Evolutionary conservation across 2,329 filamentous ascomycete genomes (phyloP), one percentile per base, ranked within the genome.

Genomic region (Penicillium brasilianum): DNA sequence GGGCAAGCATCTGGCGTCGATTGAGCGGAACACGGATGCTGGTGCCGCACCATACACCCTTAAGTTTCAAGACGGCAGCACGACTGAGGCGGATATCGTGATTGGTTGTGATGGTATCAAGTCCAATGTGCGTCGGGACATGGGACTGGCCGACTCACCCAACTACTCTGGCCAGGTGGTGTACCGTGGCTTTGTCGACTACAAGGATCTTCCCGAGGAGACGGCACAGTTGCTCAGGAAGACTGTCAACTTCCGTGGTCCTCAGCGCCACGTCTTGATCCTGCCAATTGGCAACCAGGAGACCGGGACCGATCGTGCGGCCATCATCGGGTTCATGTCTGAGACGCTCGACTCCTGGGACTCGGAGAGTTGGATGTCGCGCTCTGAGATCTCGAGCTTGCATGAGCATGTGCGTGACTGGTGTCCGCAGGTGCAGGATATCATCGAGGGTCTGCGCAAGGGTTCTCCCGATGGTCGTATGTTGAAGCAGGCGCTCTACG

Each of bases 101-200:
- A 75, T 83, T 54, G 81, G 81, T 3, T 80, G 78, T 57, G 82
- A 84, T 64, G 82, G 82, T 2, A 80, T 84, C 64, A 82, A 82
- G 69, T 83, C 81, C 5, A 75, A 76, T 34, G 78, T 82, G 4
- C 75, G 84, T 16, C 57, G 39, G 18, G 60, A 66, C 32, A 68
- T 75, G 52, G 70, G 71, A 5, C 60, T 74, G 34, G 66, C 44
- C 32, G 73, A 75, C 46, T 55, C 64, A 4, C 73, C 73, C 1
- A 73, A 69, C 32, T 77, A 76, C 61, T 74, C 72, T 0, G 75
- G 75, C 14, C 75, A 77, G 64, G 72, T 76, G 48, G 75, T 76
- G 1, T 77, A 77, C 55, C 73, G 75, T n/a, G 75, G 75, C 1
- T 76, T 74, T 50, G 74, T 76, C 37, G 64, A 70, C 14, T 76